Conservation (phyloP, 2,329 filamentous ascomycete species). For the Fusarium phyllophilum region DNA sequence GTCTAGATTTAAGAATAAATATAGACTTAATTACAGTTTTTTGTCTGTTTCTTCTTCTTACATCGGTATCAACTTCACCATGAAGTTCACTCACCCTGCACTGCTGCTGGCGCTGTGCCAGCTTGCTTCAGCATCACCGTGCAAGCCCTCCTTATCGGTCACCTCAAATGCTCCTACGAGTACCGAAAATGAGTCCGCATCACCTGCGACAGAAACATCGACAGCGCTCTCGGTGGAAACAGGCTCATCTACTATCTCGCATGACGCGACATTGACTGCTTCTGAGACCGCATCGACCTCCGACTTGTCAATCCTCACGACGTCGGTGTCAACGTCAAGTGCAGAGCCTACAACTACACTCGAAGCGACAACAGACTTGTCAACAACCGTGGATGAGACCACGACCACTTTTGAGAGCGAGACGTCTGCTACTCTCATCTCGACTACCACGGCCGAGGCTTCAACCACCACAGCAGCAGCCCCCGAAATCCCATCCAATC, state of each 20-base stretch:
- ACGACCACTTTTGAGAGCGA: background rate
- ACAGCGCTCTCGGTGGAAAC: background rate
- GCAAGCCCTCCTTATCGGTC: background rate
- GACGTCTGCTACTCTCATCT: background rate
- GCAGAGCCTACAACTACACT: background rate
- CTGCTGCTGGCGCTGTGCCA: background rate
- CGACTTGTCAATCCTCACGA: background rate
- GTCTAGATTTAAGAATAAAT: background rate
- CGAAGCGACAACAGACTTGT: background rate
- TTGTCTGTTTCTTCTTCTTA: too few species aligned
- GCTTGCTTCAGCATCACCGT: background rate
- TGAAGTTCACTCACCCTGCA: background rate
- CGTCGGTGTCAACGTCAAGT: background rate
- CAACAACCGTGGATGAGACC: background rate
- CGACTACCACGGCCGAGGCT: background rate
- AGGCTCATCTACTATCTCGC: background rate
- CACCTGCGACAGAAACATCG: too few species aligned
- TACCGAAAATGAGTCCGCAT: background rate
- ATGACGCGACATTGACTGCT: background rate
- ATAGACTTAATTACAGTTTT: background rate
- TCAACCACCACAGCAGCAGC: background rate
- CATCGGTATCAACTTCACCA: too few species aligned
- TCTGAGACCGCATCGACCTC: background rate
- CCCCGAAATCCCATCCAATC: background rate
- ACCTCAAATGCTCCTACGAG: background rate